Percentiles rank a stretch among this genome's conserved stretches.
These are phyloP conservation scores for Nitzschia palea DNA, from an alignment of 108 stramenopile genomes.

Conservation along the genomic window DNA sequence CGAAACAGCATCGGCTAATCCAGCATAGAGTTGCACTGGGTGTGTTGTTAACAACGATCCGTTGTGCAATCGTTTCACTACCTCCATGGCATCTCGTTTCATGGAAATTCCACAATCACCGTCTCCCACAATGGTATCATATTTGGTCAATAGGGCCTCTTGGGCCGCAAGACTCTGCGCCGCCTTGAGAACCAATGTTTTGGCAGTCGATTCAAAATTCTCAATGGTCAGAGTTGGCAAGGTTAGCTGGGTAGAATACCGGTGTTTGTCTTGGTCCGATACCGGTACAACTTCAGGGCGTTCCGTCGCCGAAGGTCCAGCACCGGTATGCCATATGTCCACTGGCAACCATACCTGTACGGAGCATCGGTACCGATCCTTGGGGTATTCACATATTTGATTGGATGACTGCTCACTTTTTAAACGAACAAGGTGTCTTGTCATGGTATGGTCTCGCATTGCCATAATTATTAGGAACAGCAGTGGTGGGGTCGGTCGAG, in stretches of 20 bases:
- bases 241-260: no score
- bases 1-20: constrained; percentile 80
- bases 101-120: constrained; percentile 98
- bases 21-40: constrained; percentile 60
- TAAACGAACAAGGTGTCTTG: constrained; percentile 59
- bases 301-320: constrained; percentile 68
- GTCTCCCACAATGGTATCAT: constrained; percentile 94
- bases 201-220: constrained; percentile 36
- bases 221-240: constrained; percentile 50
- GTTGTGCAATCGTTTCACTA: constrained; percentile 46
- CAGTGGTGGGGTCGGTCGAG: constrained; percentile 79
- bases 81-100: constrained; percentile 88
- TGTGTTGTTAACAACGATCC: constrained; percentile 41
- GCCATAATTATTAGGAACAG: constrained; percentile 62
- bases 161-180: constrained; percentile 61
- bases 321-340: constrained; percentile 50
- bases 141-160: constrained; percentile 84
- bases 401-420: constrained; percentile 24
- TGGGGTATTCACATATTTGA: constrained; percentile 35
- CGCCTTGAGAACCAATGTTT: constrained; percentile 44
- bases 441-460: constrained; percentile 49
- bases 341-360: constrained; percentile 66
- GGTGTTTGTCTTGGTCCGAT: constrained; percentile 2
- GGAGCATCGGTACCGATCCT: constrained; percentile 23
- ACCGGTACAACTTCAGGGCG: constrained; percentile 55